Conservation (phyloP, 306 rosid species). For the Sechiopsis laciniata region DNA sequence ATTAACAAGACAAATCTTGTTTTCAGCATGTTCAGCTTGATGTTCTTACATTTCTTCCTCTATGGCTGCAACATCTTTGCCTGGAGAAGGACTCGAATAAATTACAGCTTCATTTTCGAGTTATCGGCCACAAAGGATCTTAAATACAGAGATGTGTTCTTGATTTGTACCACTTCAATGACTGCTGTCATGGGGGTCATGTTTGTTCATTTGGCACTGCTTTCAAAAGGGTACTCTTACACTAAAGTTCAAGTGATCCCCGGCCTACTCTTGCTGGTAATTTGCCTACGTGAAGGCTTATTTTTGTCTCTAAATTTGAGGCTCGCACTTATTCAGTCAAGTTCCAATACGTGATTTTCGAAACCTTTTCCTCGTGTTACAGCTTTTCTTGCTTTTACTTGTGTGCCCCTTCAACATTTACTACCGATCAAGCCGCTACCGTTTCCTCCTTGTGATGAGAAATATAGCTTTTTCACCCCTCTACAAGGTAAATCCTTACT, state of each 20-base stretch:
- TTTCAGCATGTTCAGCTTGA: conserved; percentile 91
- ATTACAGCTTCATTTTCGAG: conserved; percentile 86
- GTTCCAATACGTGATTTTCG: neutral
- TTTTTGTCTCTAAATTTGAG: neutral
- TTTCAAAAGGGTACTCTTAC: conserved; percentile 66
- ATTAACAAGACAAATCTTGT: conserved; percentile 17
- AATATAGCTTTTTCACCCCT: conserved; percentile 84
- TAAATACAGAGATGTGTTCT: conserved; percentile 74
- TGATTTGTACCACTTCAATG: conserved; percentile 77
- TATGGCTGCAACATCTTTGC: conserved; percentile 87
- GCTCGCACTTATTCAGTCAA: neutral
- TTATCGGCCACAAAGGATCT: conserved; percentile 63
- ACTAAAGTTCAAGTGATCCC: conserved; percentile 73
- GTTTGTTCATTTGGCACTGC: conserved; percentile 67
- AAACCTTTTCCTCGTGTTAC: conserved; percentile 27
- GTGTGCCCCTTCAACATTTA: conserved; percentile 73
- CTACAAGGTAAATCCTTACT: conserved; percentile 56
- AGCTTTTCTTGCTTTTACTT: conserved; percentile 59
- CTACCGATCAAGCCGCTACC: conserved; percentile 71
- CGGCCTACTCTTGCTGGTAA: conserved; percentile 85
- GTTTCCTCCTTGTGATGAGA: conserved; percentile 76
- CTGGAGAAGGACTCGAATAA: conserved; percentile 85
- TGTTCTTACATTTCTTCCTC: conserved; percentile 86
- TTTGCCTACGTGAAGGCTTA: neutral
- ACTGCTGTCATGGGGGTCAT: conserved; percentile 68